phyloP scores from a whole-genome alignment of 768 basidiomycete species.

The Tephrocybe sp. region DNA sequence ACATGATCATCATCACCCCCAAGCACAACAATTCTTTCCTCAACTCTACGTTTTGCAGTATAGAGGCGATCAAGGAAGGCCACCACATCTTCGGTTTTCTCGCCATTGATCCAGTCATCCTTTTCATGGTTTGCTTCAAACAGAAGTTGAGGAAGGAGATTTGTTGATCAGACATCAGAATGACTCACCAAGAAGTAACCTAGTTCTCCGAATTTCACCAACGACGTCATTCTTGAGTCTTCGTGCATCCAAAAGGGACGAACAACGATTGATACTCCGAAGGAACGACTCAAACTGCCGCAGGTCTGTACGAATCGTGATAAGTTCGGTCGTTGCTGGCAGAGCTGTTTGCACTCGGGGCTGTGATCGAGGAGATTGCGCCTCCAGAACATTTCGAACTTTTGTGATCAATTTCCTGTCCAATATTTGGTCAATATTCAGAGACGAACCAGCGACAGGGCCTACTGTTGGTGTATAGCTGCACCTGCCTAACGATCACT shows the following conservation, averaged over 20 bases:
- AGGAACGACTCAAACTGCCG: conserved; percentile 92
- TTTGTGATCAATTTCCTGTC: conserved; percentile 80
- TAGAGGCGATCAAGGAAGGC: conserved; percentile 87
- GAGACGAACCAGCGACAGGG: not conserved
- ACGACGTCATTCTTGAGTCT: conserved; percentile 89
- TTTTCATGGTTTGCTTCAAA: conserved; percentile 76
- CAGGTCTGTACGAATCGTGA: conserved; percentile 77
- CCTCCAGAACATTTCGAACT: conserved; percentile 80
- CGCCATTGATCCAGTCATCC: conserved; percentile 85
- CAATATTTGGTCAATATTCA: conserved; percentile 5
- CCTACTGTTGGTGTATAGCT: conserved; percentile 50
- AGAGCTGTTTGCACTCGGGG: conserved; percentile 38
- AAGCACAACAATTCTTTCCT: conserved; percentile 78
- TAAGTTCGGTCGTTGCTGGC: conserved; percentile 54
- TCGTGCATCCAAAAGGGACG: conserved; percentile 84
- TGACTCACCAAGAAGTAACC: conserved; percentile 68
- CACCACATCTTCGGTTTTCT: conserved; percentile 80
- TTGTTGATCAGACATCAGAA: too few species aligned
- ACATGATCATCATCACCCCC: conserved; percentile 67
- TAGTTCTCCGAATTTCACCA: conserved; percentile 84
- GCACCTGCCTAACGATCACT: conserved; percentile 39
- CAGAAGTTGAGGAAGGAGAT: not conserved
- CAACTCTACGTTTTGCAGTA: conserved; percentile 83
- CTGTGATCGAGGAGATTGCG: conserved; percentile 63
- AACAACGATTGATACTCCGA: conserved; percentile 76